Evolutionary conservation across 2,329 filamentous ascomycete genomes (phyloP).

Genomic region (Pestalotiopsis sp.): DNA sequence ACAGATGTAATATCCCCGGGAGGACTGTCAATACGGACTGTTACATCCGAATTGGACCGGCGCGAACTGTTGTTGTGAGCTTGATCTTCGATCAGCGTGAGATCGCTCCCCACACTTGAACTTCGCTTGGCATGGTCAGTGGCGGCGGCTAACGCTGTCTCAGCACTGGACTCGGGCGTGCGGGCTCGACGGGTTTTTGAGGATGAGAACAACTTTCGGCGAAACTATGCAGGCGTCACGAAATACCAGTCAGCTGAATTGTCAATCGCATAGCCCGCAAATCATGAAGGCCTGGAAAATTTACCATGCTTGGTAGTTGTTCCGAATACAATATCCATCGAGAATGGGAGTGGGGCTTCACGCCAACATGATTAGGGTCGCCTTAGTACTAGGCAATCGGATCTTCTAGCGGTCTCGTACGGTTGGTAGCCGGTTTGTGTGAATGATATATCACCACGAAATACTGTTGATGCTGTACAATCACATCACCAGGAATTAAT

Average conservation of each 20-base stretch:
- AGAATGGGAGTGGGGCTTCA: background rate
- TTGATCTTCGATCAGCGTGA: background rate
- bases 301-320: background rate
- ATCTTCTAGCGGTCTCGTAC: background rate
- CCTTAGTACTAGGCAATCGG: background rate
- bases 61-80: background rate
- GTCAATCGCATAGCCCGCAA: background rate
- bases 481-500: background rate
- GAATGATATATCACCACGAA: background rate
- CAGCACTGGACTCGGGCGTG: background rate
- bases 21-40: background rate
- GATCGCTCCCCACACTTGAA: background rate
- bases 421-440: background rate
- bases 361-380: background rate
- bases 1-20: background rate
- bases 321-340: background rate
- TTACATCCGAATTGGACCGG: background rate
- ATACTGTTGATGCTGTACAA: background rate
- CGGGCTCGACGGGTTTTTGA: background rate
- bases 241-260: background rate
- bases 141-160: too few species aligned
- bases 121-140: background rate
- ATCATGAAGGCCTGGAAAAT: background rate
- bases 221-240: background rate
- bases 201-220: background rate